Conservation (phyloP, 495 filamentous ascomycete species). For the Ramalina peruviana region DNA sequence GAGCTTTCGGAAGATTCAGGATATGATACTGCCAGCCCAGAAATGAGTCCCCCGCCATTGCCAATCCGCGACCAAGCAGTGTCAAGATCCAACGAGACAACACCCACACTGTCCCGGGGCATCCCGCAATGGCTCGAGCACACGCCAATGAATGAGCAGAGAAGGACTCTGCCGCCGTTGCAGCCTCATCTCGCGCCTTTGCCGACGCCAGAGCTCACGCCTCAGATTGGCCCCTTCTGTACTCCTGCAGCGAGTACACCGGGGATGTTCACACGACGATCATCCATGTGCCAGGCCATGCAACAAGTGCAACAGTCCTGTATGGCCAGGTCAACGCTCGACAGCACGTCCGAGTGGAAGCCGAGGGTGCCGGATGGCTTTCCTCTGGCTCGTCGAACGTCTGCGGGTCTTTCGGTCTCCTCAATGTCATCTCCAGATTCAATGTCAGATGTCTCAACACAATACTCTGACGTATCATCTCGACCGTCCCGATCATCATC, state of each 20-base stretch:
- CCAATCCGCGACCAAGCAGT: conserved; percentile 11
- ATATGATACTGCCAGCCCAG: conserved; percentile 15
- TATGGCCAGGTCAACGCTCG: conserved; percentile 48
- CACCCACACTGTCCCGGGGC: conserved; percentile 29
- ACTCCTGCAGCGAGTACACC: conserved; percentile 86
- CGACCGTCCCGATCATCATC: conserved; percentile 33
- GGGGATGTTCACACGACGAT: conserved; percentile 35
- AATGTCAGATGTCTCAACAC: conserved; percentile 35
- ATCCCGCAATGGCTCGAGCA: conserved; percentile 50
- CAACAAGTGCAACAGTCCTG: conserved; percentile 53
- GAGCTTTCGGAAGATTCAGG: conserved; percentile 17
- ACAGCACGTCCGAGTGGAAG: conserved; percentile 39
- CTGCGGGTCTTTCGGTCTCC: conserved; percentile 62
- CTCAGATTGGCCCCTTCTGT: conserved; percentile 54
- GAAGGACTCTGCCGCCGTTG: conserved; percentile 30
- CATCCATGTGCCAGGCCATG: conserved; percentile 71
- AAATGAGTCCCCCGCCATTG: conserved; percentile 14
- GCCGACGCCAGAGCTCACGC: conserved; percentile 69
- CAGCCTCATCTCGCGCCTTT: conserved; percentile 47
- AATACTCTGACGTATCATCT: conserved; percentile 53
- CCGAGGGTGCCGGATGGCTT: conserved; percentile 33
- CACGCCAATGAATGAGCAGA: conserved; percentile 21
- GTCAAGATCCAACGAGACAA: conserved; percentile 30
- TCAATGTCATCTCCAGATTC: conserved; percentile 77
- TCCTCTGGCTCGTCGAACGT: conserved; percentile 51